phyloP scores from a whole-genome alignment of 805 yeast species.

The Ogataea corticis region DNA sequence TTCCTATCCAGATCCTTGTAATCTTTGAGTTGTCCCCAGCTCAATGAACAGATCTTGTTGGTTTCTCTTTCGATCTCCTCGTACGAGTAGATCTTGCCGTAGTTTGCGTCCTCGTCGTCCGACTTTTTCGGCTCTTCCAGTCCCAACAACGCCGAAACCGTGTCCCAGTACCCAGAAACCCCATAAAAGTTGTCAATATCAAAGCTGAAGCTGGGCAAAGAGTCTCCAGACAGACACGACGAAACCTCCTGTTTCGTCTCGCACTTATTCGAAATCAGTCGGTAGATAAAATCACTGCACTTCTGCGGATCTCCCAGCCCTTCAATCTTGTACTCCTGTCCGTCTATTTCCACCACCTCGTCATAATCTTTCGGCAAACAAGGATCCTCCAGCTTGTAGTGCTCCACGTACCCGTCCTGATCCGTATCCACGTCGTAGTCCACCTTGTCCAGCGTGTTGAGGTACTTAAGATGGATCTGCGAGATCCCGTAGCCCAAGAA shows the following conservation, averaged over 20 bases:
- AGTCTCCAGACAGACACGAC: constrained; percentile 53
- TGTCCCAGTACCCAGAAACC: constrained; percentile 69
- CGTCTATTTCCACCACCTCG: constrained; percentile 15
- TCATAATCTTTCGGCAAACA: constrained; percentile 53
- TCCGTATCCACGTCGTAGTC: constrained; percentile 11
- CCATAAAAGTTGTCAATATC: constrained; percentile 59
- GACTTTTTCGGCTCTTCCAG: constrained; percentile 21
- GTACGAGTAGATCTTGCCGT: constrained; percentile 46
- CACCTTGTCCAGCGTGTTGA: constrained; percentile 33
- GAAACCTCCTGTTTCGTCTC: constrained; percentile 32
- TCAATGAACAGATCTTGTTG: constrained; percentile 45
- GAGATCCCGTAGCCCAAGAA: constrained; percentile 62
- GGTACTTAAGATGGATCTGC: constrained; percentile 52
- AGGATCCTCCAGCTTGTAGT: constrained; percentile 44
- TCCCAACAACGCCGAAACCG: constrained; percentile 47
- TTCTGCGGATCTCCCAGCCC: constrained; percentile 54
- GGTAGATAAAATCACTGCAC: constrained; percentile 50
- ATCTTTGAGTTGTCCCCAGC: constrained; percentile 31
- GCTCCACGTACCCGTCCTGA: constrained; percentile 15
- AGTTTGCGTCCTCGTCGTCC: constrained; percentile 15
- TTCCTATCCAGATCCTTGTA: constrained; percentile 39
- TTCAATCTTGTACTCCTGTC: constrained; percentile 30
- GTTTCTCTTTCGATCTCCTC: constrained; percentile 45
- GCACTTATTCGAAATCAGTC: constrained; percentile 37
- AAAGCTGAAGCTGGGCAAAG: constrained; percentile 58